Conservation (phyloP, 768 basidiomycete genomes). For the Tricholoma terreum region DNA sequence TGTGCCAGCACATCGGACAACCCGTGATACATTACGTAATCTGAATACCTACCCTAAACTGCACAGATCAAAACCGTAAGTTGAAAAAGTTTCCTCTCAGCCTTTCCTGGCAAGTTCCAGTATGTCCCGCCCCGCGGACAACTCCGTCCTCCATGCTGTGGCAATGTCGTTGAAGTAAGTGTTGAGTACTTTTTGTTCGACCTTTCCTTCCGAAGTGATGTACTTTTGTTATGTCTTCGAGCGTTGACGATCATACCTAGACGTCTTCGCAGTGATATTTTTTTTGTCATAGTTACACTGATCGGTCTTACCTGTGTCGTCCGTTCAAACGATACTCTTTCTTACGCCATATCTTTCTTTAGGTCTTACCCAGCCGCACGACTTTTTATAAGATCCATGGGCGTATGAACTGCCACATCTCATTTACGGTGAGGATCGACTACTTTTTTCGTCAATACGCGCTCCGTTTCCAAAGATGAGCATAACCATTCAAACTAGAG, state of each 20-base stretch:
- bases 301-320: conserved; percentile 43
- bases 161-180: neutral
- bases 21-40: too few relatives aligned
- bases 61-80: too few relatives aligned
- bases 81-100: too few relatives aligned
- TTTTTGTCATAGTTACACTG: conserved; percentile 94
- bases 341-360: neutral
- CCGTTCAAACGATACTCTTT: conserved; percentile 8
- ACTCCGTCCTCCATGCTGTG: neutral
- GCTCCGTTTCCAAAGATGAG: too few relatives aligned
- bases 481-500: conserved; percentile 84
- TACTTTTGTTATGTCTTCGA: conserved; percentile 45
- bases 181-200: neutral
- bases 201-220: conserved; percentile 48
- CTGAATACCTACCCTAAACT: too few relatives aligned
- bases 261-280: conserved; percentile 42
- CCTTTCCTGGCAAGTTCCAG: too few relatives aligned
- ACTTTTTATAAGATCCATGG: too few relatives aligned
- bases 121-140: too few relatives aligned
- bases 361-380: neutral
- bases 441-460: neutral
- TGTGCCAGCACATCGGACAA: too few relatives aligned
- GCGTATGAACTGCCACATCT: neutral
- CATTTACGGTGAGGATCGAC: neutral
- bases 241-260: conserved; percentile 52